Percentiles rank a stretch among this genome's conserved stretches.
These are phyloP conservation scores for Amaranthus tricolor DNA, from an alignment of 179 eudicot species.

Conservation along the genomic window DNA sequence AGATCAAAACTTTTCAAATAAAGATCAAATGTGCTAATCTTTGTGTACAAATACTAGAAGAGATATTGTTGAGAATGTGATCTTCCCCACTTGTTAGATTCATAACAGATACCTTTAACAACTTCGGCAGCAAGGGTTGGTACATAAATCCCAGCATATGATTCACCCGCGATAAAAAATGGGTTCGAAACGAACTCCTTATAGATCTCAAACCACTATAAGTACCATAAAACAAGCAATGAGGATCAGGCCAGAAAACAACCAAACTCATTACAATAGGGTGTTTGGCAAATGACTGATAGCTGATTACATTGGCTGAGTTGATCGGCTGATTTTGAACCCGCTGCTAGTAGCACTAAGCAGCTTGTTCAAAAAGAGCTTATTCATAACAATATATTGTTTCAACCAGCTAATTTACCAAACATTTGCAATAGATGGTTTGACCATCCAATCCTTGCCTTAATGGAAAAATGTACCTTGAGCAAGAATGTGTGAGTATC, in stretches of 20 bases:
- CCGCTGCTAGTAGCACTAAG: no score
- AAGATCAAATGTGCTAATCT: not conserved
- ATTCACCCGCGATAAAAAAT: conserved; percentile 79
- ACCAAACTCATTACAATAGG: not conserved
- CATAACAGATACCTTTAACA: conserved; percentile 54
- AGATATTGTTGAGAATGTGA: no score
- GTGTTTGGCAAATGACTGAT: not conserved
- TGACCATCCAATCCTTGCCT: not conserved
- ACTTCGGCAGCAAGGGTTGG: conserved; percentile 89
- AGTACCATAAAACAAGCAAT: conserved; percentile 5
- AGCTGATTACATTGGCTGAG: no score
- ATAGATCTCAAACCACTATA: conserved; percentile 82
- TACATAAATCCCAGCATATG: conserved; percentile 91
- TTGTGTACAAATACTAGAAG: not conserved
- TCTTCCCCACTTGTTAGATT: no score
- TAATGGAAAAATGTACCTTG: conserved; percentile 43
- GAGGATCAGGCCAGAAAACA: not conserved
- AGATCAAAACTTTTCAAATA: not conserved
- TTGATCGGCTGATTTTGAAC: no score
- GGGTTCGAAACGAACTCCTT: conserved; percentile 70
- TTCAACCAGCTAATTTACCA: no score
- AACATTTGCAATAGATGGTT: no score
- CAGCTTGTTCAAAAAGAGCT: no score
- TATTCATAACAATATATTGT: no score
- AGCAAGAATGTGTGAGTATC: conserved; percentile 78